Evolutionary conservation across 1,284 basidiomycete species (phyloP).

Genomic region (Fistulinella cinereoalba): DNA sequence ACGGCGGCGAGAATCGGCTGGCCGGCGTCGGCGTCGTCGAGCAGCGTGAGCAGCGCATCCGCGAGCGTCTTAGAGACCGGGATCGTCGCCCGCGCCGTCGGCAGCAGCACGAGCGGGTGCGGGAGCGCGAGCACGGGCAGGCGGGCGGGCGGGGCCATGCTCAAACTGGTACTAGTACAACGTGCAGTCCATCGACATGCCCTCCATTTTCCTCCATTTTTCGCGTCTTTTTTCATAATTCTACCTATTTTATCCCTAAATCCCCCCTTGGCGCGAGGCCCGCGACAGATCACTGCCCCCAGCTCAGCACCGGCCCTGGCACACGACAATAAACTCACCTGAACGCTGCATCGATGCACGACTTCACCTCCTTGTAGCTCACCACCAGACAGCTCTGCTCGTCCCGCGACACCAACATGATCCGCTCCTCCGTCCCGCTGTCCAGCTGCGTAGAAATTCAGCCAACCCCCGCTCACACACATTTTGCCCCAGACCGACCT

Average conservation of each 20-base stretch:
- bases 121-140: slow-evolving; percentile 62
- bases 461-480: background rate
- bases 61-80: slow-evolving; percentile 56
- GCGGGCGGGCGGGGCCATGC: slow-evolving; percentile 35
- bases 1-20: slow-evolving; percentile 65
- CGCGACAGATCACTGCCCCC: slow-evolving; percentile 28
- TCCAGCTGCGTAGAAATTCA: slow-evolving; percentile 62
- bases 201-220: slow-evolving; percentile 43
- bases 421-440: slow-evolving; percentile 86
- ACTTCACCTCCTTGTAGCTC: slow-evolving; percentile 89
- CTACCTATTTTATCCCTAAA: slow-evolving; percentile 48
- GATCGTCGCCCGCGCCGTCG: slow-evolving; percentile 60
- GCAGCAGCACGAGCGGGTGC: slow-evolving; percentile 64
- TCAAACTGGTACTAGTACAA: slow-evolving; percentile 1
- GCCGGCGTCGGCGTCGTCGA: slow-evolving; percentile 56
- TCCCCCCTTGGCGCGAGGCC: slow-evolving; percentile 19
- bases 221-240: slow-evolving; percentile 59
- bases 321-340: slow-evolving; percentile 18
- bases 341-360: slow-evolving; percentile 82
- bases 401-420: slow-evolving; percentile 93
- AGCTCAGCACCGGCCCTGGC: background rate
- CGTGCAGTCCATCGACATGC: background rate
- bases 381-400: slow-evolving; percentile 97
- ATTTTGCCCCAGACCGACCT: slow-evolving; percentile 47
- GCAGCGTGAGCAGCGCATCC: slow-evolving; percentile 55